A percentile compares a stretch with the other conserved stretches of the same genome.
Conservation (phyloP, 2,329 filamentous ascomycete species). For the Tolypocladium inflatum region DNA sequence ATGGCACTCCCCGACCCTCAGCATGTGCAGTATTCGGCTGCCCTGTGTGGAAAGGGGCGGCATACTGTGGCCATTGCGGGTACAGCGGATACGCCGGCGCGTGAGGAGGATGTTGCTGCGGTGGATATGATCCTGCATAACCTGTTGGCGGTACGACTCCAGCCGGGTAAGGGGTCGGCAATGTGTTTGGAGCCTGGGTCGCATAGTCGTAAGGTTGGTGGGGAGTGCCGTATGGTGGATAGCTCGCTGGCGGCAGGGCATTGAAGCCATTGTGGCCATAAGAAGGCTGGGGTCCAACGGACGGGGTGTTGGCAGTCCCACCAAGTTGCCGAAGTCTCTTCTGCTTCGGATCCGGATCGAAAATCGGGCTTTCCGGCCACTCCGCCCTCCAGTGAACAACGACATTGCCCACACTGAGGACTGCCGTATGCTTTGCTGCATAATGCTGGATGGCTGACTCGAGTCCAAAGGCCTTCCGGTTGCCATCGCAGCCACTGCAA, state of each 20-base stretch:
- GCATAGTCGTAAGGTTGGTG: not conserved
- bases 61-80: not conserved
- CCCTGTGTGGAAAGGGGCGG: not conserved
- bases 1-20: not conserved
- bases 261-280: not conserved
- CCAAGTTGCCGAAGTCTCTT: not conserved
- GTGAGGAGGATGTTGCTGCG: not conserved
- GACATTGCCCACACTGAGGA: slow-evolving; percentile 60
- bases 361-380: slow-evolving; percentile 70
- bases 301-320: not conserved
- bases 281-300: not conserved
- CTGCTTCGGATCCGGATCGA: slow-evolving; percentile 46
- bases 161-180: not conserved
- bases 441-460: slow-evolving; percentile 77
- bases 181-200: not conserved
- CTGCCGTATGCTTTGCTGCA: slow-evolving; percentile 68
- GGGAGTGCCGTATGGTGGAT: not conserved
- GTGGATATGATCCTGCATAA: not conserved
- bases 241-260: not conserved
- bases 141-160: not conserved
- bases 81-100: not conserved
- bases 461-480: slow-evolving; percentile 61
- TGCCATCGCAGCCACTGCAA: slow-evolving; percentile 59
- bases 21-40: not conserved
- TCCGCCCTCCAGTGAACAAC: slow-evolving; percentile 73